phyloP scores from a whole-genome alignment of 768 basidiomycete genomes.

The Daedaleopsis sinensis region DNA sequence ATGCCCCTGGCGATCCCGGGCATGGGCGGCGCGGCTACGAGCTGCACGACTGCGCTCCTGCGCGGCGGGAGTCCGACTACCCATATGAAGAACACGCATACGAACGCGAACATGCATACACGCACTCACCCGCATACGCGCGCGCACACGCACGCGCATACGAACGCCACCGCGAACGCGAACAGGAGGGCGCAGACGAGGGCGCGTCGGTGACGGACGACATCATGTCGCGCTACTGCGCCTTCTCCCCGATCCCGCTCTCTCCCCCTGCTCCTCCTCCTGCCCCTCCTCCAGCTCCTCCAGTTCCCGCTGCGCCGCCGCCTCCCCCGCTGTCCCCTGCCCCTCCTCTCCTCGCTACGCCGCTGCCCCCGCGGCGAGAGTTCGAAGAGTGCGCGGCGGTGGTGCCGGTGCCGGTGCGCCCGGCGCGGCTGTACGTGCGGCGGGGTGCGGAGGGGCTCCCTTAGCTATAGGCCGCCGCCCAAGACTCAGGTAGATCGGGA shows the following conservation, averaged over 20 bases:
- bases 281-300: too few relatives aligned
- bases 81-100: too few relatives aligned
- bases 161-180: neutral
- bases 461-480: too few relatives aligned
- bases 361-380: too few relatives aligned
- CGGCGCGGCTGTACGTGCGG: slow-evolving; percentile 24
- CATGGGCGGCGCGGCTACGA: neutral
- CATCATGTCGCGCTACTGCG: slow-evolving; percentile 27
- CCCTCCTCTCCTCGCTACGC: neutral
- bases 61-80: neutral
- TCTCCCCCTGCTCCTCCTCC: slow-evolving; percentile 3
- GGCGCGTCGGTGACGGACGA: slow-evolving; percentile 19
- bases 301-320: too few relatives aligned
- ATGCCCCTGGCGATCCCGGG: neutral
- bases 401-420: too few relatives aligned
- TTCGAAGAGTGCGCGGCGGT: too few relatives aligned
- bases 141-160: too few relatives aligned
- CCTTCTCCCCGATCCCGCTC: slow-evolving; percentile 28
- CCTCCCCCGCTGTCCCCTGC: slow-evolving; percentile 14
- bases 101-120: too few relatives aligned
- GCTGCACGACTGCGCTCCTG: neutral
- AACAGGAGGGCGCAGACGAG: slow-evolving; percentile 8
- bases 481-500: too few relatives aligned
- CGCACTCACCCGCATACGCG: too few relatives aligned
- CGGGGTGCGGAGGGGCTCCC: slow-evolving; percentile 9